Percentiles rank a stretch among this genome's conserved stretches.
These are phyloP conservation scores for Malus hybrid DNA, from an alignment of 331 rosid genomes.

Conservation along the genomic window DNA sequence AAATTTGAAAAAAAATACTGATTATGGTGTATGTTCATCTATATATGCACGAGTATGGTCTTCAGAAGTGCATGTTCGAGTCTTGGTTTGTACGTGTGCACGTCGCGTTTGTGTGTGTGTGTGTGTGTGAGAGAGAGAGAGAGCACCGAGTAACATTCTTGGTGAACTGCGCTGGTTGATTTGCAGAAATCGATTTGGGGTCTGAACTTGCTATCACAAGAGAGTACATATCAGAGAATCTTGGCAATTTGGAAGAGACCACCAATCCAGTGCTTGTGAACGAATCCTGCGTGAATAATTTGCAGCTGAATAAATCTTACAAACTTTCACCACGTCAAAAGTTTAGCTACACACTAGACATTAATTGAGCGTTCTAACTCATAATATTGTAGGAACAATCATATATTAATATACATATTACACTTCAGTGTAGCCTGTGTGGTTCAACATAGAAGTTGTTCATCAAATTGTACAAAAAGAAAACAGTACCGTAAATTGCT, in stretches of 20 bases:
- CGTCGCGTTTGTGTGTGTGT: no score
- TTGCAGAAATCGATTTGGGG: constrained; percentile 88
- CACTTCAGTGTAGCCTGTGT: background rate
- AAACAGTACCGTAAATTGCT: background rate
- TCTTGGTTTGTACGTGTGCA: background rate
- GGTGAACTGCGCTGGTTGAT: constrained; percentile 46
- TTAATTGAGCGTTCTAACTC: background rate
- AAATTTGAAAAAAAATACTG: background rate
- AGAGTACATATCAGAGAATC: constrained; percentile 84
- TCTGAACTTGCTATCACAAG: constrained; percentile 76
- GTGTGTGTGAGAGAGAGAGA: constrained; percentile 16
- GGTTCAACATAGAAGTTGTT: background rate
- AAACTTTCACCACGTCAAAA: background rate
- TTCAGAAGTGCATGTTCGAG: background rate
- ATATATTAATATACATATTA: background rate
- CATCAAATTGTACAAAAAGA: background rate
- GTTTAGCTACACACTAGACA: background rate
- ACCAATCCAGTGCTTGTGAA: constrained; percentile 79
- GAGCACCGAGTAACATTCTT: constrained; percentile 53
- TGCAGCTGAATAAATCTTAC: background rate
- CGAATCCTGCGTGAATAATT: constrained; percentile 51
- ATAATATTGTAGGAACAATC: background rate
- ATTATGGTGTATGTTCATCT: background rate
- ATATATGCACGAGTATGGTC: background rate
- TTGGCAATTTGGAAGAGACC: constrained; percentile 83